Base-by-base conservation (phyloP, 1,139 yeast species). In the Magnusiomyces fungicola region DNA sequence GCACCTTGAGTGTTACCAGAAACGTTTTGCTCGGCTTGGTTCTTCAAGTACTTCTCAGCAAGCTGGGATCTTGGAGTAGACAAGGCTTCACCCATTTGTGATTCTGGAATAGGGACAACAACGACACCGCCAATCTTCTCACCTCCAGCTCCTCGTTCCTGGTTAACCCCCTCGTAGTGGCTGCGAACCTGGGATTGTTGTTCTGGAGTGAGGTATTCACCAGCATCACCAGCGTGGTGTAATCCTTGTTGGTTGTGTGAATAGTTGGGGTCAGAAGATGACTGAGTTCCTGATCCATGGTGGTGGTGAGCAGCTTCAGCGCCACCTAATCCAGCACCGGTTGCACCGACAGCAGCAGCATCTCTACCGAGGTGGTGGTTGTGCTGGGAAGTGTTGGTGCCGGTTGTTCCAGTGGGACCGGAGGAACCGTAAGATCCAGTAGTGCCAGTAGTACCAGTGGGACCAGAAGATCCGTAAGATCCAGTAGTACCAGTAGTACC, bases 1-100 rank as follows among this genome's bases (percentile, higher is more conserved):
- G 25, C 23, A 12, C 29, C 41, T 14, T 24, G 25, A 38, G 41
- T 23, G n/a, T n/a, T n/a, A n/a, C n/a, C n/a, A n/a, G n/a, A n/a
- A n/a, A n/a, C n/a, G n/a, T n/a, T n/a, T n/a, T n/a, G 22, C 38
- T 18, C 5, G 38, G 38, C 9, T 5, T 32, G 18, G 5, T 32
- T 5, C 38, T 41, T 41, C 36, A 41, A 29, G 18, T 16, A 41
- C 44, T 41, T 41, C 4, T 95, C 74, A 1, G 81, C 72, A 29
- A 41, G 44, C 24, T 41, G 36, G 9, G 44, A 41, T 25, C 34
- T 19, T 18, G 44, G 44, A 14, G 44, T 41, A 21, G 27, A 29
- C 34, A 41, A 22, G 12, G 44, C 44, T 12, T 24, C 47, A n/a
- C 37, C 19, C 39, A 48, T 16, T 25, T 47, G 50, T 18, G 44